Evolutionary conservation across 1,139 yeast genomes (phyloP), one percentile per base, ranked within the genome.

Genomic region (Blastobotrys elegans): DNA sequence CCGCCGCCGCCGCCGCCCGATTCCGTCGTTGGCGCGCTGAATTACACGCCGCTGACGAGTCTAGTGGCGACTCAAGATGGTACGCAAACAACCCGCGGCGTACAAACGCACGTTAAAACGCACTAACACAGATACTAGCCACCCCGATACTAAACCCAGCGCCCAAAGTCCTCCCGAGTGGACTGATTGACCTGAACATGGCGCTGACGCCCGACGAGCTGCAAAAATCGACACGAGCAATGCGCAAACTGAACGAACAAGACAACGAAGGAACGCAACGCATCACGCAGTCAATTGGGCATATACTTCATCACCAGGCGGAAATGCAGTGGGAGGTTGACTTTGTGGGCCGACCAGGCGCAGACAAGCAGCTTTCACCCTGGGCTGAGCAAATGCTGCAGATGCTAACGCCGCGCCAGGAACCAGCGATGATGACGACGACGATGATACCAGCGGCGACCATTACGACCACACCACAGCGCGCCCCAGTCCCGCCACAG

Each of bases 41-140:
- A 32, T 13, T 42, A 26, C 22, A 34, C 46, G 16, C 46, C 46
- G 11, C 18, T 42, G 13, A 42, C 46, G 13, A 34, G 40, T 26
- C 3, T 42, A 11, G n/a, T 42, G 18, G 13, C 40, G 5, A 17
- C 20, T 2, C 33, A 20, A 11, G 4, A 43, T 33, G n/a, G 46
- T 42, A 42, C 5, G 46, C 32, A 3, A 26, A 8, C 24, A 34
- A 17, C n/a, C n/a, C n/a, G n/a, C n/a, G n/a, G 5, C 27, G 8
- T 24, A 24, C 5, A 6, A 24, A 24, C 27, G 8, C 27, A 5
- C 27, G 8, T 24, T 10, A 24, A 24, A 24, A 10, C 27, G 27
- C 27, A 24, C 27, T 24, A 24, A 24, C 27, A 24, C 10, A 6
- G 27, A 24, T 5, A 10, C 8, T 24, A 24, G 27, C 27, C 10